These are phyloP conservation scores for Trypanosoma conorhini DNA, from an alignment of 208 protist genomes.

Conservation along the genomic window DNA sequence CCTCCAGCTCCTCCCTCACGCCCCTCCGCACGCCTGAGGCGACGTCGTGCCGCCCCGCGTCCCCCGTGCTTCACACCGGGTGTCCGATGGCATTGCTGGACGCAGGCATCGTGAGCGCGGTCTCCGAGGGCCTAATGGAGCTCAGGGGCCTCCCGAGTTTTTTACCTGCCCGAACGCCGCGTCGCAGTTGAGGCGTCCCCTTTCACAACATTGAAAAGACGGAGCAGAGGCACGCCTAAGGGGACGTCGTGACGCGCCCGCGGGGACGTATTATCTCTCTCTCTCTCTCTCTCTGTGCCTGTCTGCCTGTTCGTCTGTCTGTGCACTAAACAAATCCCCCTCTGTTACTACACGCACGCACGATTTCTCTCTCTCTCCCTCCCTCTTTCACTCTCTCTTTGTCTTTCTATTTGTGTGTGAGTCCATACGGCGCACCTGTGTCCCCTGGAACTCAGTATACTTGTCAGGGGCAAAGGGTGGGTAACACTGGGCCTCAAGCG, in stretches of 20 bases:
- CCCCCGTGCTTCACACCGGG: background rate
- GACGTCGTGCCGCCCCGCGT: background rate
- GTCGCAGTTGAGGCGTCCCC: background rate
- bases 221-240: no score
- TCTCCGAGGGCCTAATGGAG: conserved; percentile 15
- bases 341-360: no score
- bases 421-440: background rate
- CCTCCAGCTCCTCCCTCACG: background rate
- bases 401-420: background rate
- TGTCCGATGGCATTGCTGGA: background rate
- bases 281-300: background rate
- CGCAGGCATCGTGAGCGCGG: conserved; percentile 7
- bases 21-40: background rate
- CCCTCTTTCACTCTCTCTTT: conserved; percentile 1
- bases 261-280: background rate
- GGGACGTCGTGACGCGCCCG: background rate
- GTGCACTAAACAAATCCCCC: background rate
- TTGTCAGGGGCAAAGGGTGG: background rate
- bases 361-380: background rate
- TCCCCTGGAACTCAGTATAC: background rate
- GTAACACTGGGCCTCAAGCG: background rate
- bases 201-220: no score
- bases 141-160: conserved; percentile 7
- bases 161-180: background rate
- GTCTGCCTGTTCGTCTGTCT: no score